phyloP scores from a whole-genome alignment of 768 basidiomycete genomes.

The Flagelloscypha sp. region DNA sequence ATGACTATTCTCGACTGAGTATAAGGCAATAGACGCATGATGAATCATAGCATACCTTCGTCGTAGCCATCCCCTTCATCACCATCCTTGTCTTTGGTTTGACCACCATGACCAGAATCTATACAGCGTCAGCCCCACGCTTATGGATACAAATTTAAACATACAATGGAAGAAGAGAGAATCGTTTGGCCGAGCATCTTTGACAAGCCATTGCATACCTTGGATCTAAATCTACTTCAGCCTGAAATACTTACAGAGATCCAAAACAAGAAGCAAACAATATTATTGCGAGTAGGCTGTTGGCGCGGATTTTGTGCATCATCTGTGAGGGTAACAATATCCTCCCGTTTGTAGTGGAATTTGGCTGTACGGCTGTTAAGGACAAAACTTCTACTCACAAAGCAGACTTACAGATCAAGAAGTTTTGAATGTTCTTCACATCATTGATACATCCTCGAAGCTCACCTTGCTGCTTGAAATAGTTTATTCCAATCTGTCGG shows the following conservation, averaged over 20 bases:
- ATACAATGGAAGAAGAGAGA: slow-evolving; percentile 87
- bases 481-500: slow-evolving; percentile 90
- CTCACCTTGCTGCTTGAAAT: slow-evolving; percentile 56
- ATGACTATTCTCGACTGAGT: slow-evolving; percentile 44
- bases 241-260: slow-evolving; percentile 2
- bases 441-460: slow-evolving; percentile 90
- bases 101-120: slow-evolving; percentile 95
- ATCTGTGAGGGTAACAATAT: slow-evolving; percentile 85
- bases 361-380: slow-evolving; percentile 27
- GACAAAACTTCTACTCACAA: background rate
- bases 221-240: slow-evolving; percentile 37
- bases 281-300: slow-evolving; percentile 74
- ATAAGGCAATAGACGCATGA: background rate
- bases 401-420: slow-evolving; percentile 53
- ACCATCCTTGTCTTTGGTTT: slow-evolving; percentile 73
- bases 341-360: slow-evolving; percentile 62
- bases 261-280: slow-evolving; percentile 35
- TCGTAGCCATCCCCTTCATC: slow-evolving; percentile 83
- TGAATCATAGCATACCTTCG: slow-evolving; percentile 42
- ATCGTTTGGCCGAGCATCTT: slow-evolving; percentile 70
- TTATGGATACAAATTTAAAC: slow-evolving; percentile 13
- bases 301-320: slow-evolving; percentile 53
- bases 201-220: slow-evolving; percentile 92
- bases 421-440: slow-evolving; percentile 70
- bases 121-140: background rate